Evolutionary conservation across 805 yeast species (phyloP).

Genomic region (Candida michaelii): DNA sequence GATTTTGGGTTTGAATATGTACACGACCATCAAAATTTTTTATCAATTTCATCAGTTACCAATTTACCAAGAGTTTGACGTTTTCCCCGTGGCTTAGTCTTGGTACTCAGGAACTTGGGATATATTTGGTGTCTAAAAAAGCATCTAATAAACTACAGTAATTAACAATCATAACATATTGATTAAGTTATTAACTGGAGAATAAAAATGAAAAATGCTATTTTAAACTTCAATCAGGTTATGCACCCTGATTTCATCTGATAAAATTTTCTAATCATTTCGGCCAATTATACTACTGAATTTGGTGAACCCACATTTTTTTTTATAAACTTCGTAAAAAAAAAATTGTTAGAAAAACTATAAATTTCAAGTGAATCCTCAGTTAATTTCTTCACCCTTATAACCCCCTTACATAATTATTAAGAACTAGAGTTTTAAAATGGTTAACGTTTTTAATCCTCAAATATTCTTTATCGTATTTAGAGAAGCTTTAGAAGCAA

Average conservation of each 20-base stretch:
- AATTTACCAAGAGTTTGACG: too few relatives aligned
- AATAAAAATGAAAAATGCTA: too few relatives aligned
- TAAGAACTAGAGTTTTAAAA: neutral
- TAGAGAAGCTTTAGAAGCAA: conserved; percentile 93
- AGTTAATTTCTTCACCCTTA: conserved; percentile 5
- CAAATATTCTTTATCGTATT: conserved; percentile 86
- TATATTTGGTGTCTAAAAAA: too few relatives aligned
- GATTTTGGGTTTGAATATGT: neutral
- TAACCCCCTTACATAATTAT: conserved; percentile 8
- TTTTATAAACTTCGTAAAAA: neutral
- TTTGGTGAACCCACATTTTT: neutral
- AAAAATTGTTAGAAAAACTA: neutral
- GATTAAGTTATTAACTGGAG: too few relatives aligned
- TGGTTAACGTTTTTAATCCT: conserved; percentile 57
- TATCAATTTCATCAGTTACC: conserved; percentile 7
- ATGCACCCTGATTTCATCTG: conserved; percentile 6
- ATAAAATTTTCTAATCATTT: conserved; percentile 2
- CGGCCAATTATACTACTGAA: conserved; percentile 5
- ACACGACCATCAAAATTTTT: conserved; percentile 4
- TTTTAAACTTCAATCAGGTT: too few relatives aligned
- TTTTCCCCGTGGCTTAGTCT: too few relatives aligned
- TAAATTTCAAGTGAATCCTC: neutral
- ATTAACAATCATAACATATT: too few relatives aligned
- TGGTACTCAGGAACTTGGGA: too few relatives aligned
- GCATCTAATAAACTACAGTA: too few relatives aligned